Percentiles rank a stretch among this genome's conserved stretches.
These are phyloP conservation scores for Leishmania major DNA, from an alignment of 208 protist species.

Conservation along the genomic window DNA sequence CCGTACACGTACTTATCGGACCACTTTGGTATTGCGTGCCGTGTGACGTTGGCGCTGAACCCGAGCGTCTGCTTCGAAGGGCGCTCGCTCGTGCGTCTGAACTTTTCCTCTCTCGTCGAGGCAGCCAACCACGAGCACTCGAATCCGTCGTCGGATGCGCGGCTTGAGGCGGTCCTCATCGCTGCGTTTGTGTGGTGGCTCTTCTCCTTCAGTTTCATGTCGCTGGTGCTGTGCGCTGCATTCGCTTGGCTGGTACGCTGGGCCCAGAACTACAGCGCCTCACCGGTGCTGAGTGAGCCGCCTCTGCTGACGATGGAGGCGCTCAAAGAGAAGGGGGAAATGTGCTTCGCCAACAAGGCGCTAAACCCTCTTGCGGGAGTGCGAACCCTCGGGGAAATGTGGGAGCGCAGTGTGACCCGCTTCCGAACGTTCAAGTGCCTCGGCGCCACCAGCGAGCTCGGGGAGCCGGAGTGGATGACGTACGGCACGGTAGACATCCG, in stretches of 20 bases:
- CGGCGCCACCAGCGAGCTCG: conserved; percentile 50
- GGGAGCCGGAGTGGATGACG: conserved; percentile 67
- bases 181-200: conserved; percentile 37
- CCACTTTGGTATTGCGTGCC: conserved; percentile 80
- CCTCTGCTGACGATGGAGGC: conserved; percentile 51
- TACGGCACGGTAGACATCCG: conserved; percentile 70
- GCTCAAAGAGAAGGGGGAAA: conserved; percentile 39
- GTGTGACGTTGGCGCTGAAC: conserved; percentile 31
- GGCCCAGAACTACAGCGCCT: conserved; percentile 38
- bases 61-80: background rate
- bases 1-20: conserved; percentile 91
- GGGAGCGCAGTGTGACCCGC: conserved; percentile 60
- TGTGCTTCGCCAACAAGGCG: conserved; percentile 28
- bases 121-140: conserved; percentile 72
- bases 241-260: conserved; percentile 41
- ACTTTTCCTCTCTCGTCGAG: conserved; percentile 56
- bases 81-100: conserved; percentile 34
- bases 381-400: conserved; percentile 59
- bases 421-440: conserved; percentile 70
- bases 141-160: conserved; percentile 57
- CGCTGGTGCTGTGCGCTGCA: conserved; percentile 33
- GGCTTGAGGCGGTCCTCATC: conserved; percentile 48
- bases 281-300: conserved; percentile 41
- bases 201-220: conserved; percentile 48
- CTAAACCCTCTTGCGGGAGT: conserved; percentile 45